phyloP scores from a whole-genome alignment of 2,329 filamentous ascomycete species.

The Tolypocladium cylindrosporum region DNA sequence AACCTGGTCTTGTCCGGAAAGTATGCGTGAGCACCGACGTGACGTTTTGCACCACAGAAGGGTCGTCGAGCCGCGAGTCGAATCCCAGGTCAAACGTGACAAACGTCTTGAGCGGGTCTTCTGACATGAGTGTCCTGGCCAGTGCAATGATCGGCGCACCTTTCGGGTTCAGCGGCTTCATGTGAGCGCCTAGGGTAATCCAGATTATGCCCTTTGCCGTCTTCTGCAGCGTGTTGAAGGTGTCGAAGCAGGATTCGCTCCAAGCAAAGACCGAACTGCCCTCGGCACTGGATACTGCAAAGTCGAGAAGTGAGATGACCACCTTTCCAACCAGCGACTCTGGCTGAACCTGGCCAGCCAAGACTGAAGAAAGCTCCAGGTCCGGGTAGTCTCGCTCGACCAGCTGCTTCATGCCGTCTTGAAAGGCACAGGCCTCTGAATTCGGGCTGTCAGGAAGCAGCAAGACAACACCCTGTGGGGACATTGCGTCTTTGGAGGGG shows the following conservation, averaged over 20 bases:
- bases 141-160: constrained; percentile 33
- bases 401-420: neutral
- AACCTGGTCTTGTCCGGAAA: constrained; percentile 9
- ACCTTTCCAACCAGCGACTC: constrained; percentile 14
- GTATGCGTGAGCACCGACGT: constrained; percentile 13
- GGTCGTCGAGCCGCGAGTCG: constrained; percentile 9
- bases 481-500: neutral
- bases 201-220: constrained; percentile 32
- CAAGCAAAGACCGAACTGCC: constrained; percentile 26
- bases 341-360: constrained; percentile 3
- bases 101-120: constrained; percentile 32
- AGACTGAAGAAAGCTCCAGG: constrained; percentile 1
- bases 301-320: constrained; percentile 38
- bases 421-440: neutral
- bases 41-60: constrained; percentile 10
- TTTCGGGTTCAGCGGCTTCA: constrained; percentile 21
- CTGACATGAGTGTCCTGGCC: constrained; percentile 37
- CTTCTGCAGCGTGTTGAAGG: constrained; percentile 28
- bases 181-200: constrained; percentile 33
- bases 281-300: constrained; percentile 13
- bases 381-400: neutral
- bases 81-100: constrained; percentile 31
- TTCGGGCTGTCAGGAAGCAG: constrained; percentile 2
- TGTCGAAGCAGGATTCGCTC: constrained; percentile 24
- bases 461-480: constrained; percentile 8